These are phyloP conservation scores for Pseudonitzschia multiseries DNA, from an alignment of 108 stramenopile genomes.

Conservation along the genomic window DNA sequence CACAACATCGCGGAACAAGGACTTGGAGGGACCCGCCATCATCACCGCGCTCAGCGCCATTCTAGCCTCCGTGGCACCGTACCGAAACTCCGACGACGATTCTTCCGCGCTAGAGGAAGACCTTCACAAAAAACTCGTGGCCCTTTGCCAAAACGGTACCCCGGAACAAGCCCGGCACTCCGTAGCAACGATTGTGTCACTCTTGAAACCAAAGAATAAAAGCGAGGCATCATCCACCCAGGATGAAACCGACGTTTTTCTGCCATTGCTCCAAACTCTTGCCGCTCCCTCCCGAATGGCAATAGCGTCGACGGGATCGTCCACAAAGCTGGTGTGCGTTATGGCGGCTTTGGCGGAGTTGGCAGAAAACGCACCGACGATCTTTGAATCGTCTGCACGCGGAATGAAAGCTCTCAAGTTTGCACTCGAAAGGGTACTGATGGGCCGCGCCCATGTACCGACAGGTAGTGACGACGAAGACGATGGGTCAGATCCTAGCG, in stretches of 20 bases:
- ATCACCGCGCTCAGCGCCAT: constrained; percentile 65
- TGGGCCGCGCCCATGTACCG: constrained; percentile 35
- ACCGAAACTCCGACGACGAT: background rate
- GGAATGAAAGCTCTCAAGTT: constrained; percentile 64
- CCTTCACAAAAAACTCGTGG: constrained; percentile 19
- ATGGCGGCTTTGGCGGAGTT: constrained; percentile 71
- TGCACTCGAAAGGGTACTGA: constrained; percentile 58
- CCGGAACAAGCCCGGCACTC: constrained; percentile 84
- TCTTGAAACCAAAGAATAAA: constrained; percentile 42
- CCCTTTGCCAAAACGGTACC: constrained; percentile 51
- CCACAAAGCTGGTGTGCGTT: constrained; percentile 55
- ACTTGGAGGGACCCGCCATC: constrained; percentile 48
- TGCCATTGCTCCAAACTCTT: constrained; percentile 55
- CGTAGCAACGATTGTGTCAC: constrained; percentile 60
- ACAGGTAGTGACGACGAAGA: constrained; percentile 37
- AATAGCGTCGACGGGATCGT: constrained; percentile 39
- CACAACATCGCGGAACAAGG: constrained; percentile 10
- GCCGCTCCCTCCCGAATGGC: constrained; percentile 56
- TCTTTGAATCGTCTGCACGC: constrained; percentile 48
- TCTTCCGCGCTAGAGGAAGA: constrained; percentile 20
- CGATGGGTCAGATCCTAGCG: constrained; percentile 29
- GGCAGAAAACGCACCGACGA: constrained; percentile 61
- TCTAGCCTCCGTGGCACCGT: constrained; percentile 37
- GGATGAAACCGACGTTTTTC: constrained; percentile 38
- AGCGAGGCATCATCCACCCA: constrained; percentile 6